phyloP scores from a whole-genome alignment of 2,329 filamentous ascomycete species.

The Stagonosporopsis chrysanthemi region DNA sequence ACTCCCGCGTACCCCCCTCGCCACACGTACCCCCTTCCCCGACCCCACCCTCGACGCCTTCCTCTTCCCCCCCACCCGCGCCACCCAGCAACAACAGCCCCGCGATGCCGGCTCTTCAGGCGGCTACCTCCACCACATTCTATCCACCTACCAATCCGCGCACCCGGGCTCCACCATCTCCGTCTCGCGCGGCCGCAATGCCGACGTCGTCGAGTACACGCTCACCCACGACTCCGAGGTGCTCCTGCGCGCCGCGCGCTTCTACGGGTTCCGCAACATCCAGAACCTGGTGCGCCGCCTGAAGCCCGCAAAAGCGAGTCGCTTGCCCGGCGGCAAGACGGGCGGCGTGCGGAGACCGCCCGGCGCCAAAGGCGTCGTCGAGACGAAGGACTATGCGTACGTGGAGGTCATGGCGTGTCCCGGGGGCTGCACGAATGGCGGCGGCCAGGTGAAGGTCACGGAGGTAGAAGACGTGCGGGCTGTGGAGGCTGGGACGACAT shows the following conservation, averaged over 20 bases:
- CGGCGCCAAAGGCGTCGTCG: conserved; percentile 60
- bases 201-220: conserved; percentile 87
- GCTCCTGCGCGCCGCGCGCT: conserved; percentile 68
- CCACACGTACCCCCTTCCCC: conserved; percentile 69
- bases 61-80: conserved; percentile 66
- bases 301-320: conserved; percentile 79
- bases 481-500: conserved; percentile 23
- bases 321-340: conserved; percentile 44
- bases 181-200: conserved; percentile 79
- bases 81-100: conserved; percentile 51
- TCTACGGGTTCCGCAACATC: conserved; percentile 98
- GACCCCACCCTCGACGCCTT: conserved; percentile 75
- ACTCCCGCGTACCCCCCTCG: conserved; percentile 67
- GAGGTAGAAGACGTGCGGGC: conserved; percentile 65
- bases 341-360: conserved; percentile 71
- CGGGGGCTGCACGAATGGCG: conserved; percentile 97
- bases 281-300: conserved; percentile 94
- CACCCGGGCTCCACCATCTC: conserved; percentile 76
- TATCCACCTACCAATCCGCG: conserved; percentile 74
- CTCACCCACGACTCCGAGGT: conserved; percentile 61
- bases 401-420: conserved; percentile 99
- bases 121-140: conserved; percentile 85
- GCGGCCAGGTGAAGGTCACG: conserved; percentile 90
- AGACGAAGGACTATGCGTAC: conserved; percentile 79
- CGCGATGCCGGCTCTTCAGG: conserved; percentile 79